Conservation (phyloP, 2,329 filamentous ascomycete genomes). For the Pleurostoma richardsiae region DNA sequence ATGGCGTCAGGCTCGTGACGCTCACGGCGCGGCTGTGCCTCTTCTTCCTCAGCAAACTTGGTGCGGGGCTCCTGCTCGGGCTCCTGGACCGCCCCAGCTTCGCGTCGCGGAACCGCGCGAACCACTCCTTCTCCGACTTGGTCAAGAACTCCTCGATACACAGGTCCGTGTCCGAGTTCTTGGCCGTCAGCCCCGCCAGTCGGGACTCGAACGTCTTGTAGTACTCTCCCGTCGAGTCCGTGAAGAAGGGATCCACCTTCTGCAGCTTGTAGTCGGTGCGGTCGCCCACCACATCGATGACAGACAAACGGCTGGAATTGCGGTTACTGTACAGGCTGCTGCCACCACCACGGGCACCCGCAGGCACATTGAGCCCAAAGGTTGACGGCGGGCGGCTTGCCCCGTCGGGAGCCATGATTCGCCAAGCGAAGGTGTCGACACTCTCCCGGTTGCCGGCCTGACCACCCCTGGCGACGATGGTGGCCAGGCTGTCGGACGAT, state of each 20-base stretch:
- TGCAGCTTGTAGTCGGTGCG: constrained; percentile 59
- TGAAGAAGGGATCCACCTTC: constrained; percentile 64
- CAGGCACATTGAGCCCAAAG: not conserved
- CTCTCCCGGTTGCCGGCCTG: constrained; percentile 8
- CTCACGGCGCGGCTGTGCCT: constrained; percentile 18
- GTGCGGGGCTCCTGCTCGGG: constrained; percentile 17
- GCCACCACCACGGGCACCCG: not conserved
- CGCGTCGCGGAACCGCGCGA: constrained; percentile 50
- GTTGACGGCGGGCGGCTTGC: not conserved
- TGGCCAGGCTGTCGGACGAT: constrained; percentile 5
- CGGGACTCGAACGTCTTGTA: constrained; percentile 53
- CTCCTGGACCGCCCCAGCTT: constrained; percentile 47
- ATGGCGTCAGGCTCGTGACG: constrained; percentile 23
- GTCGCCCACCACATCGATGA: constrained; percentile 53
- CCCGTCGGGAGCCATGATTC: constrained; percentile 15
- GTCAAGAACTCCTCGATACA: constrained; percentile 62
- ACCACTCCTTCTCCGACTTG: constrained; percentile 65
- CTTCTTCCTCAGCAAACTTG: constrained; percentile 12
- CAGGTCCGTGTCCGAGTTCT: constrained; percentile 51
- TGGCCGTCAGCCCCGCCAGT: constrained; percentile 45
- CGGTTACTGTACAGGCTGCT: constrained; percentile 18
- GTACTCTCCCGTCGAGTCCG: constrained; percentile 57
- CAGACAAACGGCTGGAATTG: constrained; percentile 41
- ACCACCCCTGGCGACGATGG: constrained; percentile 1
- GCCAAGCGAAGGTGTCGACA: constrained; percentile 19